Conservation (phyloP, 2,329 filamentous ascomycete species). For the Didymella arachidicola region DNA sequence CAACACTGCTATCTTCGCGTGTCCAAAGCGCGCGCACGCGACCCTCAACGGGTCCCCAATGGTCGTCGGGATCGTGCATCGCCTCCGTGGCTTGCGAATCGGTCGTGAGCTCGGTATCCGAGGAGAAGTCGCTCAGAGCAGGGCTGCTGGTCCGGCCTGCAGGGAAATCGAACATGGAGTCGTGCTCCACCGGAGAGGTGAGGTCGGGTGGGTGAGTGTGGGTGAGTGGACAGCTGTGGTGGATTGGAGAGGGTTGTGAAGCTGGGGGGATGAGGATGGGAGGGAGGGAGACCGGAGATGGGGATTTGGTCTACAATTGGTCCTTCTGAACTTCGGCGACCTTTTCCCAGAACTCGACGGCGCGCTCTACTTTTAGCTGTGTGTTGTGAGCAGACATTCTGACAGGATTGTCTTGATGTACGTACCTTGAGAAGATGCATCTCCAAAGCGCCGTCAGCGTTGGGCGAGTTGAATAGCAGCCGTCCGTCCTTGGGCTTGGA, state of each 20-base stretch:
- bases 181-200: too few species aligned
- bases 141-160: neutral
- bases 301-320: slow-evolving; percentile 31
- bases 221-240: too few species aligned
- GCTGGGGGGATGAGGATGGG: too few species aligned
- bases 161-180: too few species aligned
- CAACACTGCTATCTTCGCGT: neutral
- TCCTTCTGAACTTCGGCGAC: slow-evolving; percentile 33
- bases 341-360: slow-evolving; percentile 36
- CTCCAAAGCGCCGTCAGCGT: slow-evolving; percentile 60
- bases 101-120: neutral
- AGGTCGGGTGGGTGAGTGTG: too few species aligned
- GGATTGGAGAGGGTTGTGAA: too few species aligned
- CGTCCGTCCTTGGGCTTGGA: slow-evolving; percentile 74
- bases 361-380: slow-evolving; percentile 35
- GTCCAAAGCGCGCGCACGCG: neutral
- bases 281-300: neutral
- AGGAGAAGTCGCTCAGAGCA: neutral
- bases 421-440: slow-evolving; percentile 66
- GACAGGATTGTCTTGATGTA: too few species aligned
- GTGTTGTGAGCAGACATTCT: neutral
- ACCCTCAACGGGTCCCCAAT: neutral
- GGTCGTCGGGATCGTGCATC: neutral
- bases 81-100: slow-evolving; percentile 1
- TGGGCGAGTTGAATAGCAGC: slow-evolving; percentile 68